Percentiles rank a stretch among this genome's conserved stretches.
Conservation (phyloP, 2,329 filamentous ascomycete species). For the Fusarium xylarioides region DNA sequence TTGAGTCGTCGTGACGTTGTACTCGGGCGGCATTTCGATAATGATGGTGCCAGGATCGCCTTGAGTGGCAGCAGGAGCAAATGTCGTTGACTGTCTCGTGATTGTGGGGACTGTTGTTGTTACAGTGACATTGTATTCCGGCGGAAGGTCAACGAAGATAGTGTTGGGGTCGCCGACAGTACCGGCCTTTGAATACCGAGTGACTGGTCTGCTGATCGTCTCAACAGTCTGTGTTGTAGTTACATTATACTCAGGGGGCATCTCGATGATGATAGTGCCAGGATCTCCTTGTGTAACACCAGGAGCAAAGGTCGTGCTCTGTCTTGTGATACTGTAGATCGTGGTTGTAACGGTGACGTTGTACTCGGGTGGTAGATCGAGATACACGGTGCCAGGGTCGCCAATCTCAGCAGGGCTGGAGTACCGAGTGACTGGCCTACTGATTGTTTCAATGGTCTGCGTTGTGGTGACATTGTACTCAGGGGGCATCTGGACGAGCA, state of each 20-base stretch:
- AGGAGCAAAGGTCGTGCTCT: not conserved
- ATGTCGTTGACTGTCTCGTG: not conserved
- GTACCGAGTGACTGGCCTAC: slow-evolving; percentile 8
- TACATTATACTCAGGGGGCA: slow-evolving; percentile 4
- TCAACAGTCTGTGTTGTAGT: slow-evolving; percentile 12
- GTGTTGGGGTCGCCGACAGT: slow-evolving; percentile 10
- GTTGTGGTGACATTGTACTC: slow-evolving; percentile 22
- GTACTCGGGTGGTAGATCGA: slow-evolving; percentile 16
- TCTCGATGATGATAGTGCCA: slow-evolving; percentile 5
- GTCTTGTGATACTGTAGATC: not conserved
- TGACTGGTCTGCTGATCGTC: slow-evolving; percentile 7
- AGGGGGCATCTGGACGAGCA: slow-evolving; percentile 14
- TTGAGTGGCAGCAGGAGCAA: slow-evolving; percentile 3
- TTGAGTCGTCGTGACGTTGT: slow-evolving; percentile 16
- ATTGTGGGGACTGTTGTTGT: slow-evolving; percentile 10
- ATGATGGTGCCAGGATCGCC: slow-evolving; percentile 20
- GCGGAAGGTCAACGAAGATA: slow-evolving; percentile 13
- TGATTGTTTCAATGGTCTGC: slow-evolving; percentile 5
- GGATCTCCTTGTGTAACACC: slow-evolving; percentile 12
- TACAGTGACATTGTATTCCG: slow-evolving; percentile 9
- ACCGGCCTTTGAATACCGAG: not conserved
- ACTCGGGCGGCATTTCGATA: slow-evolving; percentile 9
- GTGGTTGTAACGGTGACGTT: slow-evolving; percentile 24
- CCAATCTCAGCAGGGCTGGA: slow-evolving; percentile 2
- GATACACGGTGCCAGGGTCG: slow-evolving; percentile 15